Percentiles rank a stretch among this genome's conserved stretches.
These are phyloP conservation scores for Agroathelia rolfsii DNA, from an alignment of 1,284 basidiomycete species.

Conservation along the genomic window DNA sequence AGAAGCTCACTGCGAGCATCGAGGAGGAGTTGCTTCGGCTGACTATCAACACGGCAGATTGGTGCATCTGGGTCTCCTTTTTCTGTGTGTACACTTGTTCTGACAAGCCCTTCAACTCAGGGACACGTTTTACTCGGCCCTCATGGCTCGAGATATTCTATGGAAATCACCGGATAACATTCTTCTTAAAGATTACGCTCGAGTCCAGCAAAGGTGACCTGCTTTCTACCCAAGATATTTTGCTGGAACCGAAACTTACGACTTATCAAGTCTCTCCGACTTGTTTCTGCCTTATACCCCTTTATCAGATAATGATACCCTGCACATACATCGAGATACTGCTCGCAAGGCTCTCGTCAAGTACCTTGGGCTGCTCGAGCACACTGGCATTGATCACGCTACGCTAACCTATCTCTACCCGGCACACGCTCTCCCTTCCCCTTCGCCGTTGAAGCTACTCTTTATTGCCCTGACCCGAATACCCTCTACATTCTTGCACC, in stretches of 20 bases:
- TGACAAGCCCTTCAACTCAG: slow-evolving; percentile 28
- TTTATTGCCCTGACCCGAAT: too few species aligned
- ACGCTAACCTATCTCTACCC: slow-evolving; percentile 27
- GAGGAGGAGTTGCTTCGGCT: slow-evolving; percentile 62
- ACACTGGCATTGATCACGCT: slow-evolving; percentile 42
- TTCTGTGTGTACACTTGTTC: slow-evolving; percentile 9
- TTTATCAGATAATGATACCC: too few species aligned
- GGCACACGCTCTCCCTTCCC: too few species aligned
- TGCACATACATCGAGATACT: too few species aligned
- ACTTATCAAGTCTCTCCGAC: too few species aligned
- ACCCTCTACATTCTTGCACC: slow-evolving; percentile 8
- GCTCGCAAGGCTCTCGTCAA: slow-evolving; percentile 39
- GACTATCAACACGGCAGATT: slow-evolving; percentile 89
- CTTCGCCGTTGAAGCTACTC: too few species aligned
- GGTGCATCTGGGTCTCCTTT: slow-evolving; percentile 40
- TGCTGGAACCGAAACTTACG: too few species aligned
- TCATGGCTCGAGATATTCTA: slow-evolving; percentile 83
- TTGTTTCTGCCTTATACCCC: too few species aligned
- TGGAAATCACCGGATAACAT: too few species aligned
- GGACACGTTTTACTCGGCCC: slow-evolving; percentile 78
- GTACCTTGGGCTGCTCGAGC: slow-evolving; percentile 50
- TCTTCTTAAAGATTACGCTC: too few species aligned
- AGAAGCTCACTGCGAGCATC: slow-evolving; percentile 71
- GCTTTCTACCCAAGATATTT: too few species aligned
- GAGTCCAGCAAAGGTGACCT: too few species aligned